Base-by-base conservation (phyloP, 2,329 filamentous ascomycete genomes). In the Aplosporella prunicola region DNA sequence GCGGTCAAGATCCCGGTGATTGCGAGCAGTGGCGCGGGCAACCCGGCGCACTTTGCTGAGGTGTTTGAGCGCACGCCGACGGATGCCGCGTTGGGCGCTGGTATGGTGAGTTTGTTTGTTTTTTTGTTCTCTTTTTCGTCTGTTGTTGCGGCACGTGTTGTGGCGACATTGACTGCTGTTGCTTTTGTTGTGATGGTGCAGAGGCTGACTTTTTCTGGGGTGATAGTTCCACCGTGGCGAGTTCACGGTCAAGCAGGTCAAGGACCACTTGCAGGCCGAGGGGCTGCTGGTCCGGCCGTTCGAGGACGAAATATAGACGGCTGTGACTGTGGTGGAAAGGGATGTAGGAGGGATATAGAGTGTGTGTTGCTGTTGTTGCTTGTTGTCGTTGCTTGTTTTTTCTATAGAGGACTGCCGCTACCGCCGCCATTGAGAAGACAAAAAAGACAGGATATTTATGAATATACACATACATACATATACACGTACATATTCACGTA, bases 181-280 rank as follows among this genome's bases (percentile, higher is more conserved):
- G 18, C 7, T 3, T 15, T 17, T 11, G 22, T 13, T 22, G 39
- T 2, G 16, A 18, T 32, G 28, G 2, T 23, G 8, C 14, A 5
- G 24, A 25, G 41, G 27, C 44, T 52, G 39, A 51, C 44, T 20
- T 7, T n/a, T n/a, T n/a, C n/a, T n/a, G n/a, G n/a, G 2, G 4
- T 2, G 9, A n/a, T 34, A 77, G 73, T 98, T 98, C 63, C 91
- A 98, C 65, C 71, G 91, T 32, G 85, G 82, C 24, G 89, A 98
- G 66, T 98, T 89, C 61, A 94, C 88, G 0, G 89, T 98, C 11
- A 80, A 78, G 58, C 80, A 96, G 53, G 91, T 98, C 32, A 98
- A 98, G 64, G 81, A 93, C 42, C 74, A 83, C 53, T 61, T 98
- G 42, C 68, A 69, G 16, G 68, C 72, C 23, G 75, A 78, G 52